Conservation (phyloP, 2,329 filamentous ascomycete genomes). For the Cercospora sp. region DNA sequence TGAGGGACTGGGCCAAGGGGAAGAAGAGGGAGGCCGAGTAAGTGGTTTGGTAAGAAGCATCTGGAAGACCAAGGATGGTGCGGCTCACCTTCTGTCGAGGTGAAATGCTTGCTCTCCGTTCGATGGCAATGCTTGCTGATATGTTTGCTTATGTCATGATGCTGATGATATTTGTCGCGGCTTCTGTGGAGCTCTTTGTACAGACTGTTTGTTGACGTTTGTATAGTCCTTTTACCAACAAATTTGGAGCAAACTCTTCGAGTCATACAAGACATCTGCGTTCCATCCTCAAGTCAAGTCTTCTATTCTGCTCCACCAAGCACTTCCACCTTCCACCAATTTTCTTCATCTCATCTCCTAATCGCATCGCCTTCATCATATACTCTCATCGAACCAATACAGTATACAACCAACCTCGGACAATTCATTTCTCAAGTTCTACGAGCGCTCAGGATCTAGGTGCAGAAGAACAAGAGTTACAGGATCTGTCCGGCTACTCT, state of each 20-base stretch:
- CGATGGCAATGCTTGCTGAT: neutral
- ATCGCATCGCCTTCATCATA: neutral
- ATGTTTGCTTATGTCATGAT: neutral
- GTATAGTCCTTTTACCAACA: neutral
- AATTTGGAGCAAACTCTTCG: neutral
- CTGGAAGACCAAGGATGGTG: neutral
- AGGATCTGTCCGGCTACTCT: no score
- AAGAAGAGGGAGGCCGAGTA: conserved; percentile 16
- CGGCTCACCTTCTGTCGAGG: neutral
- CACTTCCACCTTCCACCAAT: neutral
- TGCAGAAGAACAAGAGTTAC: no score
- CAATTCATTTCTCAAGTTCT: no score
- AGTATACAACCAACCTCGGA: neutral
- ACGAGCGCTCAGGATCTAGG: no score
- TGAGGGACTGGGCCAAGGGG: conserved; percentile 80
- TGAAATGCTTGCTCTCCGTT: neutral
- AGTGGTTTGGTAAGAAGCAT: neutral
- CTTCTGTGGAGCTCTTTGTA: neutral
- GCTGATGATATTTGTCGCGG: neutral
- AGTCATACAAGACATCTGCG: neutral
- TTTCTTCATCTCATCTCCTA: neutral
- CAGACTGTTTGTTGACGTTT: neutral
- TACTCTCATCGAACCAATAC: neutral
- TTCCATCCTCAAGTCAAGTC: neutral
- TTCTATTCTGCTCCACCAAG: neutral